Evolutionary conservation across 1,139 yeast species (phyloP).

Genomic region (Taphrina communis): DNA sequence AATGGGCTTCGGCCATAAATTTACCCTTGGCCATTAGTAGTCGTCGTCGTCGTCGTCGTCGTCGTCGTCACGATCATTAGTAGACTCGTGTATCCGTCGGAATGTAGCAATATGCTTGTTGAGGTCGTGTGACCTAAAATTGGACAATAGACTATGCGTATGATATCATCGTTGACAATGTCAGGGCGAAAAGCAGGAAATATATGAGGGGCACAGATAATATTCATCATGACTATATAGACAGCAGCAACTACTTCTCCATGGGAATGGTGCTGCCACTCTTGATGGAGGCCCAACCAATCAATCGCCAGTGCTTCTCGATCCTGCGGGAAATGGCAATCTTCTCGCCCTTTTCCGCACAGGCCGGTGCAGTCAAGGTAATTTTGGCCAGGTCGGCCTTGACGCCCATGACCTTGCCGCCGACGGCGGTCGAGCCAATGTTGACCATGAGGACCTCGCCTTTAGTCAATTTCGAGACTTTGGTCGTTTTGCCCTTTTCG

Average conservation of each 20-base stretch:
- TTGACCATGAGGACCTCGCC: constrained; percentile 98
- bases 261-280: constrained; percentile 30
- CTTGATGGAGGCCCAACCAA: constrained; percentile 97
- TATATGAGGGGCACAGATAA: no score
- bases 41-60: no score
- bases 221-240: no score
- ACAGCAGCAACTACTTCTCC: constrained; percentile 15
- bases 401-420: constrained; percentile 97
- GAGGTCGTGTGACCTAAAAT: no score
- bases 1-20: no score
- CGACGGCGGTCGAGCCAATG: constrained; percentile 98
- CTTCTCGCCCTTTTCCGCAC: constrained; percentile 97
- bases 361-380: constrained; percentile 95
- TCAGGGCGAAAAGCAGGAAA: no score
- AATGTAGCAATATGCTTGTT: no score
- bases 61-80: no score
- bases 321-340: constrained; percentile 98
- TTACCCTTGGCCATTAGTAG: no score
- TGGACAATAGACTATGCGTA: no score
- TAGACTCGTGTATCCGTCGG: no score
- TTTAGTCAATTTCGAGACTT: constrained; percentile 89
- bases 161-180: no score
- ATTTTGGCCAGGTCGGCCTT: constrained; percentile 99
- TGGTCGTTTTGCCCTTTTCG: constrained; percentile 94
- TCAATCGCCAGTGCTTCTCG: constrained; percentile 99